Evolutionary conservation across 768 basidiomycete genomes (phyloP).

Genomic region (Kwoniella dendrophila): DNA sequence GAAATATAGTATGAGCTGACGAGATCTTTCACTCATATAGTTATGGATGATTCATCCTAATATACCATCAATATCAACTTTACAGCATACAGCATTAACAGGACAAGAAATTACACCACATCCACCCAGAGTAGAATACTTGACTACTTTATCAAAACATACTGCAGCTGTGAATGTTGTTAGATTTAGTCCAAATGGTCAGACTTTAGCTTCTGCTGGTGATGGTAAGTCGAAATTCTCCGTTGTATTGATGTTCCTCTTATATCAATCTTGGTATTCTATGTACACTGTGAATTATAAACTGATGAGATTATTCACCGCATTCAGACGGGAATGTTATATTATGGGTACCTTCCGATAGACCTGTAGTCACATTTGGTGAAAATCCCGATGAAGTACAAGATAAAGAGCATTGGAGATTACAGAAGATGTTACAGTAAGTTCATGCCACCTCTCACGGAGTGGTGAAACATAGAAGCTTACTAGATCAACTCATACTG

Average conservation of each 20-base stretch:
- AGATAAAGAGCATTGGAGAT: conserved; percentile 96
- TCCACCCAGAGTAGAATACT: conserved; percentile 90
- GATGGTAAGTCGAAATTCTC: conserved; percentile 78
- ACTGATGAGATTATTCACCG: conserved; percentile 10
- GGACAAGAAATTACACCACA: conserved; percentile 59
- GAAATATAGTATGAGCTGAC: conserved; percentile 3
- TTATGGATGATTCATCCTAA: conserved; percentile 95
- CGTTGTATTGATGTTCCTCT: neutral
- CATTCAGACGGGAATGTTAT: conserved; percentile 90
- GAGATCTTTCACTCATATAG: conserved; percentile 56
- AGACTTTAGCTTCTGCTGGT: conserved; percentile 91
- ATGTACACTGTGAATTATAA: neutral
- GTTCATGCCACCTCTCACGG: conserved; percentile 26
- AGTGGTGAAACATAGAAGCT: neutral
- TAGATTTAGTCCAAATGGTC: conserved; percentile 94
- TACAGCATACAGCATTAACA: conserved; percentile 35
- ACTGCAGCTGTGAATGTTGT: conserved; percentile 96
- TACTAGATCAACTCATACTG: neutral
- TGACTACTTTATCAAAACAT: conserved; percentile 89
- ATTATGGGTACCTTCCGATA: conserved; percentile 84
- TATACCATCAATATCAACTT: conserved; percentile 66
- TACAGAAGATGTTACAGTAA: conserved; percentile 76
- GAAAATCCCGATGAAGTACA: conserved; percentile 76
- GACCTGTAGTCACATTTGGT: conserved; percentile 75
- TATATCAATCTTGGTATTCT: neutral